Evolutionary conservation across 441 rosid genomes (phyloP).

Genomic region (Syzygium malaccense): DNA sequence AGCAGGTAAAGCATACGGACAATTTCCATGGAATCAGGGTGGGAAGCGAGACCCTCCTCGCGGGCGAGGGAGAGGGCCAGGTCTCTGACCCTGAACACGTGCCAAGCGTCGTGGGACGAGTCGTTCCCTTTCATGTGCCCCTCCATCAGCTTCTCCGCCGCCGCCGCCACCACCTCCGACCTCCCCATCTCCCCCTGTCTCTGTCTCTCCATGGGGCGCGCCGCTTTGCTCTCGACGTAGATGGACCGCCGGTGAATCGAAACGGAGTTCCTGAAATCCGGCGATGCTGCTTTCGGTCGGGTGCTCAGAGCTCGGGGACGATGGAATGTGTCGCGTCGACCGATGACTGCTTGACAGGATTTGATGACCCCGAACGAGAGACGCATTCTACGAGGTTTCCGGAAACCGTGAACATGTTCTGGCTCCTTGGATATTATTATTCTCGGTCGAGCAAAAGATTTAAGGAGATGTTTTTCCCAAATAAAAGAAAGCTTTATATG

Average conservation of each 20-base stretch:
- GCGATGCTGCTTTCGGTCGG: background rate
- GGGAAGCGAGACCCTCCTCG: constrained; percentile 72
- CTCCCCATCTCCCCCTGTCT: background rate
- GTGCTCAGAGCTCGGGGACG: background rate
- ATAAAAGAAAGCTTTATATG: background rate
- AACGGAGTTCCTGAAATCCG: background rate
- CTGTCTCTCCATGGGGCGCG: background rate
- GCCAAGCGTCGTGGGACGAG: constrained; percentile 71
- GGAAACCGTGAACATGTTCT: background rate
- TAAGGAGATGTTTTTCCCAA: background rate
- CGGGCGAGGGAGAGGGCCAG: constrained; percentile 73
- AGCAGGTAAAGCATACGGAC: constrained; percentile 14
- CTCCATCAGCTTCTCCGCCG: constrained; percentile 58
- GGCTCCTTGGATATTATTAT: background rate
- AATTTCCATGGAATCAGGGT: constrained; percentile 64
- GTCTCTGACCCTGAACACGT: constrained; percentile 76
- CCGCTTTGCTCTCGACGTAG: background rate
- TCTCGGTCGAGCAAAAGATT: background rate
- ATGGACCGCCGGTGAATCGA: background rate
- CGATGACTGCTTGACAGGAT: background rate
- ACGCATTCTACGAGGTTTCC: background rate
- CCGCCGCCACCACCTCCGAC: constrained; percentile 21
- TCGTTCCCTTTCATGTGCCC: constrained; percentile 67
- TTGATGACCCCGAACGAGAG: background rate
- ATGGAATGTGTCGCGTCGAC: background rate